Percentiles rank a stretch among this genome's conserved stretches.
Evolutionary conservation across 148 eudicot genomes (phyloP).

Genomic region (Cornus kousa): DNA sequence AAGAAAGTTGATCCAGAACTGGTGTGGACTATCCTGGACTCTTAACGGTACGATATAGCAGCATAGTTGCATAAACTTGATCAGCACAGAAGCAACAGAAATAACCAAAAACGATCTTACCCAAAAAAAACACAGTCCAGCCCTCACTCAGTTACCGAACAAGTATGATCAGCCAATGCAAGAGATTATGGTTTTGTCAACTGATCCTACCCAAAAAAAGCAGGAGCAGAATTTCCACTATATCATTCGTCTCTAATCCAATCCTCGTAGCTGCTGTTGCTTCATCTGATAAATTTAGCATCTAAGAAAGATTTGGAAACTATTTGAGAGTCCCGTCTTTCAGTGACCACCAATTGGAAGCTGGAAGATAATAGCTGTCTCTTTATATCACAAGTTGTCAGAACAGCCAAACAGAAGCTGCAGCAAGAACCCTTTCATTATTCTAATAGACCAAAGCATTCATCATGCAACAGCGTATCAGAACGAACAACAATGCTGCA

Average conservation of each 20-base stretch:
- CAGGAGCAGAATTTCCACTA: no score
- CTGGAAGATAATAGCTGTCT: not conserved
- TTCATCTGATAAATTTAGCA: not conserved
- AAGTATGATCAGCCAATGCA: not conserved
- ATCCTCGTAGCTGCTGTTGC: no score
- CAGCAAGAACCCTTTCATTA: not conserved
- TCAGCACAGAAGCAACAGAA: not conserved
- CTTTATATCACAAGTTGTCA: not conserved
- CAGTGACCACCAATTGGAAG: not conserved
- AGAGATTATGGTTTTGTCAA: not conserved
- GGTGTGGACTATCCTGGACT: not conserved
- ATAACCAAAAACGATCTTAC: not conserved
- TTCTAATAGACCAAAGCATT: slow-evolving; percentile 3
- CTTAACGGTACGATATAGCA: not conserved
- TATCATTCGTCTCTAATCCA: no score
- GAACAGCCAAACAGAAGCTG: not conserved
- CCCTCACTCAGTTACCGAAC: slow-evolving; percentile 1
- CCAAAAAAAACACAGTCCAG: not conserved
- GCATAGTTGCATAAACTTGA: not conserved
- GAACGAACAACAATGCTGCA: not conserved
- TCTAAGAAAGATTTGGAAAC: not conserved
- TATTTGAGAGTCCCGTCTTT: not conserved
- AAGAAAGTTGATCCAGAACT: not conserved
- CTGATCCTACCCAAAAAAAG: not conserved
- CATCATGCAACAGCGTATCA: not conserved